Evolutionary conservation across 2,329 filamentous ascomycete genomes (phyloP).

Genomic region (Colletotrichum lindemuthianum): DNA sequence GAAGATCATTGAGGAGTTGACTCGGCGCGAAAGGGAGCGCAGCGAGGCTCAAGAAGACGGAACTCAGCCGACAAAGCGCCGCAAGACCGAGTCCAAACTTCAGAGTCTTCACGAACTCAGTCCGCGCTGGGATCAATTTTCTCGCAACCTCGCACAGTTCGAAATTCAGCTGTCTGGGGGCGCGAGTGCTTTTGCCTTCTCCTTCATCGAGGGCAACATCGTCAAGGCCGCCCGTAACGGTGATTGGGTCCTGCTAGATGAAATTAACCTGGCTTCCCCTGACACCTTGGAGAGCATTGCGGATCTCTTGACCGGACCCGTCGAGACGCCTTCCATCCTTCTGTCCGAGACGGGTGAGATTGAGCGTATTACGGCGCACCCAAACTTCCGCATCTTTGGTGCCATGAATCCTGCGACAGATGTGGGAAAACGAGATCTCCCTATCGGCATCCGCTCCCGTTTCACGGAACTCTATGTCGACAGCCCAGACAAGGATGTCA

Average conservation of each 20-base stretch:
- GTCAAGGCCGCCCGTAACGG: slow-evolving; percentile 96
- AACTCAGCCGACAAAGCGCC: slow-evolving; percentile 74
- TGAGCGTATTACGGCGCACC: slow-evolving; percentile 87
- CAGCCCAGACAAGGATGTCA: slow-evolving; percentile 86
- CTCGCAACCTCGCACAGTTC: slow-evolving; percentile 78
- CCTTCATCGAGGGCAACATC: slow-evolving; percentile 95
- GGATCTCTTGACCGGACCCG: slow-evolving; percentile 81
- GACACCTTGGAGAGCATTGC: slow-evolving; percentile 95
- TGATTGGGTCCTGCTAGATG: slow-evolving; percentile 96
- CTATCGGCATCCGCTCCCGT: slow-evolving; percentile 85
- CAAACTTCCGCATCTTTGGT: slow-evolving; percentile 94
- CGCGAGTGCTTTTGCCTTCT: slow-evolving; percentile 85
- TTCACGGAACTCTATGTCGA: slow-evolving; percentile 97
- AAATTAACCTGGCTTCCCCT: slow-evolving; percentile 95
- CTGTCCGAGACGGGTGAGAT: slow-evolving; percentile 94
- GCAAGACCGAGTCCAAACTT: slow-evolving; percentile 74
- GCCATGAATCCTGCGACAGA: slow-evolving; percentile 99
- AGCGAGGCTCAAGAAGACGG: slow-evolving; percentile 46
- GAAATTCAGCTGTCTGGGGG: slow-evolving; percentile 81
- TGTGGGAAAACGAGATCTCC: slow-evolving; percentile 93
- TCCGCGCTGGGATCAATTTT: slow-evolving; percentile 83
- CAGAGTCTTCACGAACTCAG: slow-evolving; percentile 67
- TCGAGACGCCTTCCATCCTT: slow-evolving; percentile 81
- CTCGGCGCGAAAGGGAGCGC: slow-evolving; percentile 54
- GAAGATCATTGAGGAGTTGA: slow-evolving; percentile 69